A percentile compares a stretch with the other conserved stretches of the same genome.
phyloP scores from a whole-genome alignment of 129 eudicot species.

The Tagetes patula region DNA sequence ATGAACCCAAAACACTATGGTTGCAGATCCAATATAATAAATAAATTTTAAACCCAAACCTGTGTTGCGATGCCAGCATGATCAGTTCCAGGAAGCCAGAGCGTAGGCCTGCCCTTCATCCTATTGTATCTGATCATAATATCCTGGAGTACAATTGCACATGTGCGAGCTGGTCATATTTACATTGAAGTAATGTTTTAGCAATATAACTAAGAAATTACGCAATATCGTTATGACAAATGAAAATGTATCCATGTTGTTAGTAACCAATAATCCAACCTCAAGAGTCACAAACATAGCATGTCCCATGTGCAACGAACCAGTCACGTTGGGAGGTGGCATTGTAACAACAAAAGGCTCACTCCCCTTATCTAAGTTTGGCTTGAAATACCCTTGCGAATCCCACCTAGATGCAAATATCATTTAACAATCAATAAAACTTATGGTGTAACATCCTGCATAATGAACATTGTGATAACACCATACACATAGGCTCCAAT shows the following conservation, averaged over 20 bases:
- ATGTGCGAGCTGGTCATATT: conserved; percentile 18
- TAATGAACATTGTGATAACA: background rate
- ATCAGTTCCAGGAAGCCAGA: conserved; percentile 99
- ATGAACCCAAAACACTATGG: conserved; percentile 3
- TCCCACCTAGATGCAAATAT: conserved; percentile 78
- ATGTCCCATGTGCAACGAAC: conserved; percentile 99
- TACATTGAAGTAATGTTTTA: conserved; percentile 12
- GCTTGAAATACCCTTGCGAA: conserved; percentile 96
- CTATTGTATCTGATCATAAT: conserved; percentile 94
- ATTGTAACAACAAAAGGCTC: conserved; percentile 84
- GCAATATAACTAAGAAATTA: background rate
- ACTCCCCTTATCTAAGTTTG: conserved; percentile 64
- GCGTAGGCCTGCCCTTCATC: conserved; percentile 94
- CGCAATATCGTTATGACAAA: background rate
- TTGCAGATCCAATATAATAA: conserved; percentile 5
- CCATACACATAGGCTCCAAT: background rate
- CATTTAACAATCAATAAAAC: background rate
- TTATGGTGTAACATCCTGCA: background rate
- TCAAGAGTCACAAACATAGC: conserved; percentile 99
- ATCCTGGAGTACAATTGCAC: conserved; percentile 53
- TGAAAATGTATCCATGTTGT: background rate
- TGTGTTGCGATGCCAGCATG: conserved; percentile 99
- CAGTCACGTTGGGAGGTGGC: conserved; percentile 99
- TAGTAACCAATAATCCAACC: conserved; percentile 43
- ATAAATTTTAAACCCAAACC: conserved; percentile 41